phyloP scores from a whole-genome alignment of 176 grass and related monocot genomes.

The Eragrostis nindensis region DNA sequence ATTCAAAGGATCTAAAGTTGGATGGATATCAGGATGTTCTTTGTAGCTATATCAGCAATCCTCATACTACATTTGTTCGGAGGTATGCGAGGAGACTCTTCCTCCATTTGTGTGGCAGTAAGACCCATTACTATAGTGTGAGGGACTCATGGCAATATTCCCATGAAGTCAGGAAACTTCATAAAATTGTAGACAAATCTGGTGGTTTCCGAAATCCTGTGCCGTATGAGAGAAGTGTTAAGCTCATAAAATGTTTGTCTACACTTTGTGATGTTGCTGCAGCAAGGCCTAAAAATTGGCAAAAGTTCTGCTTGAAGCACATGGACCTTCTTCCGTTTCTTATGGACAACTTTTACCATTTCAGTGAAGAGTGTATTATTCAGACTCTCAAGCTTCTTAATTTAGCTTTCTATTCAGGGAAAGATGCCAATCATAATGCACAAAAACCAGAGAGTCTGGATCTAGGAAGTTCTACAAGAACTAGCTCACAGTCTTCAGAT shows the following conservation, averaged over 20 bases:
- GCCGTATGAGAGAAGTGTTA: constrained; percentile 95
- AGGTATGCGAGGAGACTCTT: constrained; percentile 97
- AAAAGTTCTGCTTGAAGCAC: constrained; percentile 96
- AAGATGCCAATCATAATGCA: constrained; percentile 61
- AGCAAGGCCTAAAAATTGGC: constrained; percentile 97
- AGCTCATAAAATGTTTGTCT: constrained; percentile 94
- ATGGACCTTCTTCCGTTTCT: constrained; percentile 84
- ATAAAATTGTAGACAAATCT: constrained; percentile 87
- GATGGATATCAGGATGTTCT: constrained; percentile 97
- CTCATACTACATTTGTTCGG: constrained; percentile 88
- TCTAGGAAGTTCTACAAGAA: constrained; percentile 57
- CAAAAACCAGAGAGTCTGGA: constrained; percentile 63
- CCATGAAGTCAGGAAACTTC: constrained; percentile 84
- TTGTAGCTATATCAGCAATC: constrained; percentile 98
- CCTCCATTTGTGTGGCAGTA: constrained; percentile 96
- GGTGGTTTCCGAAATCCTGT: constrained; percentile 89
- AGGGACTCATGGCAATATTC: constrained; percentile 94
- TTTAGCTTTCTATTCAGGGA: constrained; percentile 91
- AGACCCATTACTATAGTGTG: constrained; percentile 92
- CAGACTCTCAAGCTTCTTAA: constrained; percentile 96
- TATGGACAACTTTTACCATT: constrained; percentile 84
- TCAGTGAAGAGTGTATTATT: constrained; percentile 93
- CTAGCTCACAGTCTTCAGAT: constrained; percentile 58
- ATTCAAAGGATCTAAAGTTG: constrained; percentile 85
- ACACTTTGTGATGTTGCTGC: constrained; percentile 80